Base-by-base conservation (phyloP, 306 rosid genomes). In the Comarum palustre region DNA sequence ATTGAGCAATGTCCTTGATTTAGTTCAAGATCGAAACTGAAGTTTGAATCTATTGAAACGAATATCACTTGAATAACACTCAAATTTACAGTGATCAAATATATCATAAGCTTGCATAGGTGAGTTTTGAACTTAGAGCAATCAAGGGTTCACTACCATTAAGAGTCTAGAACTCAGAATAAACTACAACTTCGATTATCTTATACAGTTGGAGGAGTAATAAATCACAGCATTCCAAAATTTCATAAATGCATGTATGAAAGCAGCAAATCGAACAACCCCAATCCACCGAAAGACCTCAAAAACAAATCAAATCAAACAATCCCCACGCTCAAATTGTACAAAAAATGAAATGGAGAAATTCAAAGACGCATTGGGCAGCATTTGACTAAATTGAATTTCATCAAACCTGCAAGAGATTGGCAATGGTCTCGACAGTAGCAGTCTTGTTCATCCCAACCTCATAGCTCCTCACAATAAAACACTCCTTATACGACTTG, bases 381-480 rank as follows among this genome's bases (percentile, higher is more conserved):
- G 47, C 47, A 43, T 12, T 13, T 3, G 6, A 45, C 17, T 45
- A 19, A 3, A 45, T 45, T 14, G 6, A 45, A 45, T 13, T 13
- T 45, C 3, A 13, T 45, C 34, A 10, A 24, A 94, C 98, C 98
- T 94, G 98, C 78, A 91, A 81, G 42, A 94, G 88, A 89, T 94
- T 94, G 14, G 98, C 98, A 70, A 94, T 89, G 69, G 97, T 94
- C 84, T 94, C 98, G 41, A 94, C 97, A 31, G 97, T 94, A 14
- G 97, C 98, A 59, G 97, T 94, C 78, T 91, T 94, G 79, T 91
- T 91, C 61, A 94, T 88, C 77, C 98, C 98, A 67, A 91, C 98
- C 85, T 94, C 98, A 63, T 94, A 94, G 82, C 96, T 84, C 77
- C 98, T 80, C 55, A 94, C 96, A 54, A 94, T 88, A 73, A 94